Percentiles rank a stretch among this genome's conserved stretches.
phyloP scores from a whole-genome alignment of 1,284 basidiomycete species.

The Cryptococcus wingfieldii region DNA sequence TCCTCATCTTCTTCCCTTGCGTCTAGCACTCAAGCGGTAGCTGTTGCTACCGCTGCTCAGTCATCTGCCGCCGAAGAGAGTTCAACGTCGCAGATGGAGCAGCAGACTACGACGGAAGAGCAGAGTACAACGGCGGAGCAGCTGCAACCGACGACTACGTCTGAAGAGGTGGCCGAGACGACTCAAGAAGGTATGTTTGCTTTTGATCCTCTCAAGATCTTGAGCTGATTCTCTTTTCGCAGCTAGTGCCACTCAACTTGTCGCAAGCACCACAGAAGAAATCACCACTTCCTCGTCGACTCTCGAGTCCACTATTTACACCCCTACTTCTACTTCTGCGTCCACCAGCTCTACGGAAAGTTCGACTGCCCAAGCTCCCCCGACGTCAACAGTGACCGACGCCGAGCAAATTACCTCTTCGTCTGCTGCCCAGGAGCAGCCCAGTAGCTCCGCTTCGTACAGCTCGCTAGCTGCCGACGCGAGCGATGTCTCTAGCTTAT shows the following conservation, averaged over 20 bases:
- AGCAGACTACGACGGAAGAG: background rate
- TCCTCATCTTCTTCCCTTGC: background rate
- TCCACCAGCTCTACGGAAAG: background rate
- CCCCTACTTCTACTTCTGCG: background rate
- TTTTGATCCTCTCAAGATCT: no score
- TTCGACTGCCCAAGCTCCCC: background rate
- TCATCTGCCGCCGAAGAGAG: background rate
- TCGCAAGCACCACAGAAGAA: background rate
- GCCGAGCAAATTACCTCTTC: background rate
- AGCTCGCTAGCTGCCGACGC: no score
- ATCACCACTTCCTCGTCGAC: background rate
- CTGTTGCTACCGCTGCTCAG: background rate
- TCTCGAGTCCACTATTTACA: background rate
- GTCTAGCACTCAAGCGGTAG: no score
- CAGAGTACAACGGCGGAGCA: background rate
- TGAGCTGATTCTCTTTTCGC: background rate
- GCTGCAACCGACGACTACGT: background rate
- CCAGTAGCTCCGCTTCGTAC: no score
- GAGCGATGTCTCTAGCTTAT: no score
- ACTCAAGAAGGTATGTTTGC: background rate
- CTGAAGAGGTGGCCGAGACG: background rate
- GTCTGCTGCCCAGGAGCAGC: background rate
- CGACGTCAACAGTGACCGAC: background rate
- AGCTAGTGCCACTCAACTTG: background rate
- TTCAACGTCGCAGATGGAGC: background rate